Percentiles rank a stretch among this genome's conserved stretches.
Conservation (phyloP, 2,329 filamentous ascomycete species). For the Neoscytalidium dimidiatum region DNA sequence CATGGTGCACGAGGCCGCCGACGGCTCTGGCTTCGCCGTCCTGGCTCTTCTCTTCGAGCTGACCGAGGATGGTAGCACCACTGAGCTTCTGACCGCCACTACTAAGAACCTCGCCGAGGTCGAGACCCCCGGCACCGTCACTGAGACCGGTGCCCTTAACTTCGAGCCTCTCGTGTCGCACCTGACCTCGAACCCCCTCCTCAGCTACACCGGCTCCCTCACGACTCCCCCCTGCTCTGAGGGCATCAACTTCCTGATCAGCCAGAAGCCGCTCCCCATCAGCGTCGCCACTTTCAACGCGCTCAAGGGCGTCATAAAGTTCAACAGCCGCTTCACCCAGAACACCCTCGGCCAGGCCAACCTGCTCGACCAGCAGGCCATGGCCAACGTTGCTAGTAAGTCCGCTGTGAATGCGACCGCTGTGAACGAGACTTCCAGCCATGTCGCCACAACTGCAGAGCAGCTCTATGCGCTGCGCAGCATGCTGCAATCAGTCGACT, state of each 20-base stretch:
- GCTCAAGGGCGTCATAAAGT: constrained; percentile 57
- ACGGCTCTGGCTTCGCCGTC: constrained; percentile 41
- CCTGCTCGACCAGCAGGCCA: constrained; percentile 32
- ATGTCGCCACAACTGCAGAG: neutral
- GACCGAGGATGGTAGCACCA: constrained; percentile 33
- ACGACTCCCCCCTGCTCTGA: constrained; percentile 65
- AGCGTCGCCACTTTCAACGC: constrained; percentile 52
- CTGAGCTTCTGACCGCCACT: constrained; percentile 33
- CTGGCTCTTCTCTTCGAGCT: constrained; percentile 47
- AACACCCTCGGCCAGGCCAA: constrained; percentile 50
- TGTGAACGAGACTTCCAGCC: too few species aligned
- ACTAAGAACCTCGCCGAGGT: constrained; percentile 41
- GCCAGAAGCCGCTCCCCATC: constrained; percentile 50
- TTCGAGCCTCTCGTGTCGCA: constrained; percentile 44
- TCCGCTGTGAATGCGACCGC: neutral
- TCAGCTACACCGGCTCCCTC: constrained; percentile 59
- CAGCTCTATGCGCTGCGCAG: neutral
- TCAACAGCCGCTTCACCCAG: constrained; percentile 59
- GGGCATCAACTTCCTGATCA: constrained; percentile 57
- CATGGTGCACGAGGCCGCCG: constrained; percentile 58
- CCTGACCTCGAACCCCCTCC: constrained; percentile 43
- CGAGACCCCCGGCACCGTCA: constrained; percentile 40
- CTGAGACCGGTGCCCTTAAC: constrained; percentile 42
- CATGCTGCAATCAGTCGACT: constrained; percentile 1
- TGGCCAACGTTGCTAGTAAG: neutral